Conservation (phyloP, 257 asterid species). For the Phtheirospermum japonicum region DNA sequence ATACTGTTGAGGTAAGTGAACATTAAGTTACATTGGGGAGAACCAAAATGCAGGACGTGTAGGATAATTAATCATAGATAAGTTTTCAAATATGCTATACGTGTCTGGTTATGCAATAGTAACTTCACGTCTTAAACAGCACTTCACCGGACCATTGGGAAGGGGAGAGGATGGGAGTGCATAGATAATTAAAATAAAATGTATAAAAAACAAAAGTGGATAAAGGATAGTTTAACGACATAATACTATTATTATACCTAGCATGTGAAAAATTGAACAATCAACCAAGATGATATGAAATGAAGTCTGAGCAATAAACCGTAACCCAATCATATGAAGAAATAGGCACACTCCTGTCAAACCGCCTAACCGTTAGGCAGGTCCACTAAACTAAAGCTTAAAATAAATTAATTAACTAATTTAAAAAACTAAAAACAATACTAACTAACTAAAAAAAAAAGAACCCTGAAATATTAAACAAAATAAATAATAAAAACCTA, state of each 20-base stretch:
- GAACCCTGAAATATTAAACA: too few species aligned
- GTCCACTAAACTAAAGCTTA: too few species aligned
- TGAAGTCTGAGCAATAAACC: not conserved
- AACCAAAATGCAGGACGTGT: not conserved
- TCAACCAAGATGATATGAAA: not conserved
- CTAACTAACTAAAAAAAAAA: too few species aligned
- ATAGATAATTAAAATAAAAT: not conserved
- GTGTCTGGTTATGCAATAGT: not conserved
- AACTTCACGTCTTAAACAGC: not conserved
- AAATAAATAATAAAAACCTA: too few species aligned
- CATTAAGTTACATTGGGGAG: conserved; percentile 22
- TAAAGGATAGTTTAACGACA: not conserved
- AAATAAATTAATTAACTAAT: too few species aligned
- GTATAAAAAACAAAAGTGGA: not conserved
- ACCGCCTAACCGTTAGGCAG: too few species aligned
- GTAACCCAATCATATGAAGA: not conserved
- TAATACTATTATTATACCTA: not conserved
- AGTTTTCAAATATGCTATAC: not conserved
- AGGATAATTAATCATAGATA: not conserved
- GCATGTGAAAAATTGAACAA: not conserved
- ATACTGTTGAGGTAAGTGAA: conserved; percentile 55
- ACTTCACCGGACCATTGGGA: not conserved
- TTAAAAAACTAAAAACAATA: too few species aligned
- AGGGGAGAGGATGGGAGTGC: not conserved
- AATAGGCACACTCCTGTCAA: not conserved